These are phyloP conservation scores for Mallotus repandus DNA, from an alignment of 441 rosid genomes.

Conservation along the genomic window DNA sequence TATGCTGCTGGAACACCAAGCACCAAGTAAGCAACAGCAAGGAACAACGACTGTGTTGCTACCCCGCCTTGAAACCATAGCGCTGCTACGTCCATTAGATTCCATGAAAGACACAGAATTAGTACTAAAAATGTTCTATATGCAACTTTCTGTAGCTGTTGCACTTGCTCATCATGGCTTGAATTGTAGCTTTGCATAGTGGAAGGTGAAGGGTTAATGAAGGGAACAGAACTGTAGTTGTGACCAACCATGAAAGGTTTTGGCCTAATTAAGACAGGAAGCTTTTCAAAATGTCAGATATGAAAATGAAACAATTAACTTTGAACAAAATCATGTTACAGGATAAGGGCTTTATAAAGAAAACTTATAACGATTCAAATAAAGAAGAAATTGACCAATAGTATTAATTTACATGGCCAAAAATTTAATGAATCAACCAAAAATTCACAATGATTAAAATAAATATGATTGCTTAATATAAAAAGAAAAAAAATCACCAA, in stretches of 20 bases:
- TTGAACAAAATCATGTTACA: too few relatives aligned
- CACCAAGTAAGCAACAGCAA: conserved; percentile 10
- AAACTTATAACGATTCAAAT: too few relatives aligned
- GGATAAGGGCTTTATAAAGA: too few relatives aligned
- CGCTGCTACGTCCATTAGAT: not conserved
- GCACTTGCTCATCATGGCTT: not conserved
- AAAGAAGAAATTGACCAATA: too few relatives aligned
- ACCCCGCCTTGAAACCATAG: not conserved
- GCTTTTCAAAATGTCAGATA: too few relatives aligned
- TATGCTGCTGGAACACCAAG: not conserved
- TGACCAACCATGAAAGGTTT: not conserved
- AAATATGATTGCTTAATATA: too few relatives aligned
- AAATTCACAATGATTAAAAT: too few relatives aligned
- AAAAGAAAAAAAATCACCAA: too few relatives aligned
- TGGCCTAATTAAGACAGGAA: too few relatives aligned
- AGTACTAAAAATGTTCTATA: not conserved
- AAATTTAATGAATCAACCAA: too few relatives aligned
- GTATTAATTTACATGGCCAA: too few relatives aligned
- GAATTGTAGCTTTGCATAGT: not conserved
- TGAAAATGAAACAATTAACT: too few relatives aligned
- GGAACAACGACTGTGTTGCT: not conserved
- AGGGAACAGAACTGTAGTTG: not conserved
- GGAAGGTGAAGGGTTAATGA: not conserved
- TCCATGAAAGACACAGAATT: not conserved
- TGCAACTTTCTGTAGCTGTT: not conserved